Percentiles rank a stretch among this genome's conserved stretches.
Conservation (phyloP, 148 eudicot species). For the Chenopodium formosanum region DNA sequence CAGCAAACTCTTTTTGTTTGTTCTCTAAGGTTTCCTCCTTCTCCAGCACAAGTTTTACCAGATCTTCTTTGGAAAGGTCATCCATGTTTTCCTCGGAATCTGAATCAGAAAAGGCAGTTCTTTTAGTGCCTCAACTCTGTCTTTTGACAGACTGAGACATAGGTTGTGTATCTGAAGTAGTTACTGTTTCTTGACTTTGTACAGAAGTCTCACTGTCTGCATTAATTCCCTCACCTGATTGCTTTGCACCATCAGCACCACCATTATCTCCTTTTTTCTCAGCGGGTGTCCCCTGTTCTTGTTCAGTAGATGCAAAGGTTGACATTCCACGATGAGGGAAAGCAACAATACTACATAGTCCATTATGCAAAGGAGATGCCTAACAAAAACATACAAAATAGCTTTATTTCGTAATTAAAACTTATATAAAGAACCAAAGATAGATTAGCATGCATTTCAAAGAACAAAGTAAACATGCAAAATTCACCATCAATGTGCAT, state of each 20-base stretch:
- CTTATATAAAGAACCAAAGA: neutral
- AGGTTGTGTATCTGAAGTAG: conserved; percentile 19
- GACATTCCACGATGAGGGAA: conserved; percentile 58
- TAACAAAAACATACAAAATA: conserved; percentile 21
- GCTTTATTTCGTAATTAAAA: neutral
- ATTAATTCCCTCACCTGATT: conserved; percentile 32
- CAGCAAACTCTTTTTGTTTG: conserved; percentile 56
- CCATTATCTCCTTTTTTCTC: conserved; percentile 35
- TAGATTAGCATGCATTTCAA: neutral
- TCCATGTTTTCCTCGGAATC: conserved; percentile 57
- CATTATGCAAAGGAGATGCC: conserved; percentile 39
- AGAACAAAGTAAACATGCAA: neutral
- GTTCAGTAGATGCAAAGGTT: conserved; percentile 66
- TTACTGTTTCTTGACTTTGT: conserved; percentile 48
- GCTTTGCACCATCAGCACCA: conserved; percentile 23
- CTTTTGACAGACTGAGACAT: conserved; percentile 31
- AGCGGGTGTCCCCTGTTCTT: conserved; percentile 31
- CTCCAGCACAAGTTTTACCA: conserved; percentile 67
- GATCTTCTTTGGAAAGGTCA: conserved; percentile 59
- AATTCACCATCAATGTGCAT: neutral
- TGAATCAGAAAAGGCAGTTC: conserved; percentile 49
- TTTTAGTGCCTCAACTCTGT: conserved; percentile 40
- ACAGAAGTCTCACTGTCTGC: conserved; percentile 27
- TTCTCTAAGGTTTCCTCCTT: conserved; percentile 53
- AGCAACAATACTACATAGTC: conserved; percentile 25